These are phyloP conservation scores for Bryoglossum gracile DNA, from an alignment of 495 filamentous ascomycete species.

Conservation along the genomic window DNA sequence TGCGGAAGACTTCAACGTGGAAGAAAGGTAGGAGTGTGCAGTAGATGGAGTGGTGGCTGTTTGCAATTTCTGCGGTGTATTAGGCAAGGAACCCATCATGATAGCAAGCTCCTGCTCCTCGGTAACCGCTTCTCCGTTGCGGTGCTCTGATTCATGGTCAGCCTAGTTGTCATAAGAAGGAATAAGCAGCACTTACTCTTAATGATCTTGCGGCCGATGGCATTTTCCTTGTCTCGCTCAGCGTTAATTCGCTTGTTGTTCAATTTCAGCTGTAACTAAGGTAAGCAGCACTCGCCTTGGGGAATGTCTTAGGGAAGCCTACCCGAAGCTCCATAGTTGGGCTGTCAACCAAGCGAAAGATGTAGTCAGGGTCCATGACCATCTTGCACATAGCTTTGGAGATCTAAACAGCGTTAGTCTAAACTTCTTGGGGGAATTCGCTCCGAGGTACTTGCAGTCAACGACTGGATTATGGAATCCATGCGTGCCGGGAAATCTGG, in stretches of 20 bases:
- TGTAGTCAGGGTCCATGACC: slow-evolving; percentile 13
- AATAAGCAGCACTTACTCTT: background rate
- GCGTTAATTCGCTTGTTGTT: slow-evolving; percentile 15
- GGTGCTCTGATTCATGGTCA: no score
- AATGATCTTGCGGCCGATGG: slow-evolving; percentile 12
- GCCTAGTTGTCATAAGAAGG: no score
- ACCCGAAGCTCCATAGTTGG: slow-evolving; percentile 13
- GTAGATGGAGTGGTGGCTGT: no score
- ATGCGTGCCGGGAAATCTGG: background rate
- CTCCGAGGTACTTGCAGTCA: background rate
- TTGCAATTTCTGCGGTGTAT: no score
- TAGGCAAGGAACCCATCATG: no score
- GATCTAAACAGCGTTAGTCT: slow-evolving; percentile 6
- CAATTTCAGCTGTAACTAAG: slow-evolving; percentile 6
- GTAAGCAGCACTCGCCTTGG: background rate
- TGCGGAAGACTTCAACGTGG: no score
- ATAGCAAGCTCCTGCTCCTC: no score
- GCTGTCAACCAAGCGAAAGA: slow-evolving; percentile 10
- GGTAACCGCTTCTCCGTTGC: no score
- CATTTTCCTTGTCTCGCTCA: slow-evolving; percentile 12
- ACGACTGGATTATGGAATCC: slow-evolving; percentile 11
- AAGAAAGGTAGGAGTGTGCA: no score
- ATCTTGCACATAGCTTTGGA: slow-evolving; percentile 20
- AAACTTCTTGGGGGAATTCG: background rate
- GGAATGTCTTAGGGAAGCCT: background rate